Evolutionary conservation across 2,329 filamentous ascomycete species (phyloP).

Genomic region (Fusarium cicatricum): DNA sequence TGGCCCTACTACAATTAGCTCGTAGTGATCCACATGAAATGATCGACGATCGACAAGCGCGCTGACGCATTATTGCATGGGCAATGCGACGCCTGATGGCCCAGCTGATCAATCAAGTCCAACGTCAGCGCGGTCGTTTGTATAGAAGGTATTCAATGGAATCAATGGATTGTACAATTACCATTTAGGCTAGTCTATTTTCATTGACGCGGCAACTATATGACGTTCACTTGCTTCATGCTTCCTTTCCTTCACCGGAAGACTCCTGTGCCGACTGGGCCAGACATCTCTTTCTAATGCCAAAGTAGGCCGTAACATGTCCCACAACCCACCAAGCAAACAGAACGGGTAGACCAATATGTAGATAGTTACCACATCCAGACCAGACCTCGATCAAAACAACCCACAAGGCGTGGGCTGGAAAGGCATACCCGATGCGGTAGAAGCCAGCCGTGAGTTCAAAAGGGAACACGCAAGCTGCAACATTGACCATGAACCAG

Average conservation of each 20-base stretch:
- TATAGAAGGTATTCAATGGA: too few species aligned
- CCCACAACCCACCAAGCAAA: conserved; percentile 50
- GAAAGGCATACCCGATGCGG: conserved; percentile 49
- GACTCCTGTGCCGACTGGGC: conserved; percentile 12
- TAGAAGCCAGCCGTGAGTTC: conserved; percentile 52
- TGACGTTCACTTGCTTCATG: neutral
- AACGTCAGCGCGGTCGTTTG: too few species aligned
- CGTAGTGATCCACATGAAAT: too few species aligned
- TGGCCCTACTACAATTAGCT: too few species aligned
- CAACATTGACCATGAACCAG: conserved; percentile 53
- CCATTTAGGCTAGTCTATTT: too few species aligned
- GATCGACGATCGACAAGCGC: too few species aligned
- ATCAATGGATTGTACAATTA: too few species aligned
- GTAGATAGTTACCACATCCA: conserved; percentile 50
- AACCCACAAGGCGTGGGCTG: conserved; percentile 47
- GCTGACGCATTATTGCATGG: too few species aligned
- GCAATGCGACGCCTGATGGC: too few species aligned
- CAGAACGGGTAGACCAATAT: conserved; percentile 52
- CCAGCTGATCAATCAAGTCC: too few species aligned
- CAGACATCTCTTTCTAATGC: conserved; percentile 37
- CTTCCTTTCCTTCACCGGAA: conserved; percentile 11
- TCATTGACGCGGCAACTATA: too few species aligned
- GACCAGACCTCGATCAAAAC: conserved; percentile 54
- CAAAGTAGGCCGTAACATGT: conserved; percentile 37
- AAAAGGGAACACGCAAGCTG: conserved; percentile 48